Conservation (phyloP, 1,284 basidiomycete genomes). For the Cryptococcus hybrid region DNA sequence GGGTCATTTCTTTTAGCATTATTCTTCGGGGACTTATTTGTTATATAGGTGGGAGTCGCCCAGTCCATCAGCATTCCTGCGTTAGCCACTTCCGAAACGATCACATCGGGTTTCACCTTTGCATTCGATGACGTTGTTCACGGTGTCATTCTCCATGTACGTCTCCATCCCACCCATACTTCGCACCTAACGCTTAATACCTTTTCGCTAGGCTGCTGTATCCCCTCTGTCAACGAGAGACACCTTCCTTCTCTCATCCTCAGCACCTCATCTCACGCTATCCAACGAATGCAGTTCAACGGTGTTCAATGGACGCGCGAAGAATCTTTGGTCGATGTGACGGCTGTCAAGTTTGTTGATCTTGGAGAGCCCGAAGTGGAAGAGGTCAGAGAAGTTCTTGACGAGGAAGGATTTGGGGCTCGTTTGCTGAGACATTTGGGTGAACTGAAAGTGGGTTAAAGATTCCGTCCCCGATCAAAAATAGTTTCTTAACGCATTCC, state of each 20-base stretch:
- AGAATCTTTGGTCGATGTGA: conserved; percentile 70
- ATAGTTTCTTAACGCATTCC: conserved; percentile 1
- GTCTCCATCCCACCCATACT: conserved; percentile 19
- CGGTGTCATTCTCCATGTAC: conserved; percentile 69
- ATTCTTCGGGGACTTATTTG: not conserved
- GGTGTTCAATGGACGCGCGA: conserved; percentile 70
- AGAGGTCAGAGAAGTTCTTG: conserved; percentile 51
- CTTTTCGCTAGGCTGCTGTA: conserved; percentile 19
- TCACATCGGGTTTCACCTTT: conserved; percentile 61
- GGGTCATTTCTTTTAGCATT: conserved; percentile 30
- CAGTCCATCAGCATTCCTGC: conserved; percentile 15
- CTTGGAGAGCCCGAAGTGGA: conserved; percentile 66
- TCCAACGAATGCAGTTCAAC: conserved; percentile 72
- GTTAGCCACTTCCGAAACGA: conserved; percentile 10
- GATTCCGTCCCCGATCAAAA: conserved; percentile 1
- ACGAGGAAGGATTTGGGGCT: conserved; percentile 59
- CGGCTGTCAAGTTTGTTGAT: conserved; percentile 69
- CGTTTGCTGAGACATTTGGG: conserved; percentile 62
- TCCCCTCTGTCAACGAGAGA: conserved; percentile 13
- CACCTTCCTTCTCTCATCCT: conserved; percentile 51
- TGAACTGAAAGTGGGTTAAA: conserved; percentile 60
- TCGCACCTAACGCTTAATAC: not conserved
- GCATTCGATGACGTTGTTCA: conserved; percentile 68
- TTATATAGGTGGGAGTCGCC: conserved; percentile 11
- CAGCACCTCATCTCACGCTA: conserved; percentile 71